Evolutionary conservation across 345 rosid species (phyloP).

Genomic region (Rhodomyrtus tomentosa): DNA sequence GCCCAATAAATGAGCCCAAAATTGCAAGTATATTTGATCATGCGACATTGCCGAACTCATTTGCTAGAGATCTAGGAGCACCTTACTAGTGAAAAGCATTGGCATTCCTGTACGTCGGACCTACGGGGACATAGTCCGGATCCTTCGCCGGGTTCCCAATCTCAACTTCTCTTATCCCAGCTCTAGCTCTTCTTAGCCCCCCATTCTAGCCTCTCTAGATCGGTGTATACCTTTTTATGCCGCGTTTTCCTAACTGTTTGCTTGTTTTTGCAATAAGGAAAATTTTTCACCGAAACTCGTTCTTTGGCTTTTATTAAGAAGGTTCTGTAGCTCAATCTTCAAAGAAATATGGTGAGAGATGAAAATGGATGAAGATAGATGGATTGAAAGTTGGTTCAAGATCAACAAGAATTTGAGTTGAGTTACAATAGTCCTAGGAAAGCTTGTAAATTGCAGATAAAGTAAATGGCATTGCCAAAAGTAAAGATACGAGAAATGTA

Average conservation of each 20-base stretch:
- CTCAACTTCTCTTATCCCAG: slow-evolving; percentile 42
- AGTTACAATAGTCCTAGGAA: too few relatives aligned
- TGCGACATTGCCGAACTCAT: background rate
- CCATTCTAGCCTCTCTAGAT: slow-evolving; percentile 47
- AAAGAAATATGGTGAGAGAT: too few relatives aligned
- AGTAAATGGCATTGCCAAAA: too few relatives aligned
- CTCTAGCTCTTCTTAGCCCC: slow-evolving; percentile 43
- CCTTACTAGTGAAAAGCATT: slow-evolving; percentile 70
- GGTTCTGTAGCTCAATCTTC: too few relatives aligned
- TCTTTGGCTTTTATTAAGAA: too few relatives aligned
- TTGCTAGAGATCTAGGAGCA: background rate
- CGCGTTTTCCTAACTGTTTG: background rate
- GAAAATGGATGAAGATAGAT: too few relatives aligned
- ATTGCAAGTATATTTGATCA: background rate
- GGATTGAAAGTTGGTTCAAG: too few relatives aligned
- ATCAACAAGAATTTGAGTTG: too few relatives aligned
- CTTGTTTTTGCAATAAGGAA: too few relatives aligned
- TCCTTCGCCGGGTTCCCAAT: slow-evolving; percentile 30
- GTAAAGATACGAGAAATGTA: too few relatives aligned
- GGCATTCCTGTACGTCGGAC: slow-evolving; percentile 77
- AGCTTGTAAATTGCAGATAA: too few relatives aligned
- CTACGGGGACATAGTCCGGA: slow-evolving; percentile 58
- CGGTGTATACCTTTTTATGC: slow-evolving; percentile 11
- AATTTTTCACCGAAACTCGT: too few relatives aligned
- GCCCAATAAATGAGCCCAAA: background rate